Evolutionary conservation across 2,329 filamentous ascomycete genomes (phyloP).

Genomic region (Aulographum hederae): DNA sequence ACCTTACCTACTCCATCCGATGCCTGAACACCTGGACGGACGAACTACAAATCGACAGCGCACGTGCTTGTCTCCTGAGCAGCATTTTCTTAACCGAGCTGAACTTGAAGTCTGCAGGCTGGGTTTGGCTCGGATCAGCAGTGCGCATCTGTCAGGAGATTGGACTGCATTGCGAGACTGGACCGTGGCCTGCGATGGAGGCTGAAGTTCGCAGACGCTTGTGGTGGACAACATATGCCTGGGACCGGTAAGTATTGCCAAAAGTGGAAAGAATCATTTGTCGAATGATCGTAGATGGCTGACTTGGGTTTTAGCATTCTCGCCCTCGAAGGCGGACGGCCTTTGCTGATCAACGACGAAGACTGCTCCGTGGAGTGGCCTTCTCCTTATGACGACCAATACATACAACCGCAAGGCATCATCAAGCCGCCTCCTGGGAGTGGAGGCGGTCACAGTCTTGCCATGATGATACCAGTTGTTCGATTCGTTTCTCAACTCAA

Average conservation of each 20-base stretch:
- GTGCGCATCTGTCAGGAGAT: constrained; percentile 70
- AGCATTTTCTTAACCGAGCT: constrained; percentile 70
- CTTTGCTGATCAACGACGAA: constrained; percentile 65
- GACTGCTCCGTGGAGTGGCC: constrained; percentile 78
- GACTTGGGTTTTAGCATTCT: constrained; percentile 34
- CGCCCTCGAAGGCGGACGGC: constrained; percentile 63
- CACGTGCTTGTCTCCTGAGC: constrained; percentile 51
- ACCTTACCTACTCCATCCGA: constrained; percentile 51
- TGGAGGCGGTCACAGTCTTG: constrained; percentile 48
- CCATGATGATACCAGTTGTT: constrained; percentile 66
- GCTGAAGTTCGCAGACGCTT: constrained; percentile 71
- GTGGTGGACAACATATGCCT: constrained; percentile 88
- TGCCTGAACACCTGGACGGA: constrained; percentile 71
- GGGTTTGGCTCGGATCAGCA: constrained; percentile 68
- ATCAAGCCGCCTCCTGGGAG: constrained; percentile 17
- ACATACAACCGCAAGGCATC: constrained; percentile 38
- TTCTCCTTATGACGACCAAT: constrained; percentile 63
- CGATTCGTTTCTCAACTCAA: constrained; percentile 58
- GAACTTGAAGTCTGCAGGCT: constrained; percentile 71
- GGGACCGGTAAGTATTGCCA: constrained; percentile 65
- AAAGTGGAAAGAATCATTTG: not conserved
- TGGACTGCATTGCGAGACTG: constrained; percentile 59
- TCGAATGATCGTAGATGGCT: not conserved
- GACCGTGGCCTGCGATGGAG: constrained; percentile 56
- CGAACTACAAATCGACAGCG: constrained; percentile 57